Evolutionary conservation across 2,329 filamentous ascomycete genomes (phyloP), one percentile per base, ranked within the genome.

Genomic region (Aureobasidium sp.): DNA sequence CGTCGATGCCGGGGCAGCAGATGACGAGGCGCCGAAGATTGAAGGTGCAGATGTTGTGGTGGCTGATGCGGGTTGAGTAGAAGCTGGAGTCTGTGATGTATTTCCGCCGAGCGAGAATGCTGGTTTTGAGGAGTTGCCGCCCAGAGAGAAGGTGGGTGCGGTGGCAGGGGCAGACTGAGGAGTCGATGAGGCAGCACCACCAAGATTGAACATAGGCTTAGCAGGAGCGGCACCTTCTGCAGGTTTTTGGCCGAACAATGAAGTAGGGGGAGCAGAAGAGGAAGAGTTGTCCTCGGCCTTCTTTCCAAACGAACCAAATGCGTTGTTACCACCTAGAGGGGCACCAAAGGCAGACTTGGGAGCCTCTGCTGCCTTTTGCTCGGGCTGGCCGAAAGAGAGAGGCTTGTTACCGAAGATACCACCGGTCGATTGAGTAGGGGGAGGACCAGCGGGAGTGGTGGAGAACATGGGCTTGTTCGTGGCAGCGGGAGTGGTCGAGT

Each of bases 391-490:
- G 65, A 66, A 64, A 69, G 53, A 61, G 58, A 27, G 47, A 31
- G 49, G 39, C n/a, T 48, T 42, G 29, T 51, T 60, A 20, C 64
- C 65, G 55, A 66, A 66, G 7, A 65, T 44, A 7, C 62, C 64
- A 27, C 62, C 64, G 20, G 57, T 55, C 17, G 52, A 29, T 20
- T 60, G 56, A 37, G 53, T 14, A 8, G 69, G 66, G 31, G 67
- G 67, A 44, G 70, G 63, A 55, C 71, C 74, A 37, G 68, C 68
- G 9, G 69, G 69, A n/a, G 69, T 70, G 15, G 68, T 69, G 14
- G 66, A 69, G 57, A 66, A 66, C 17, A 42, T 45, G 11, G 63
- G 62, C 12, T 64, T 51, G 39, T 64, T 61, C 41, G 68, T 67
- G 6, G 64, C 59, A 36, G 69, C 66, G 5, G 69, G 68, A 5